phyloP scores from a whole-genome alignment of 2,329 filamentous ascomycete species.

The Sporothrix mexicana region DNA sequence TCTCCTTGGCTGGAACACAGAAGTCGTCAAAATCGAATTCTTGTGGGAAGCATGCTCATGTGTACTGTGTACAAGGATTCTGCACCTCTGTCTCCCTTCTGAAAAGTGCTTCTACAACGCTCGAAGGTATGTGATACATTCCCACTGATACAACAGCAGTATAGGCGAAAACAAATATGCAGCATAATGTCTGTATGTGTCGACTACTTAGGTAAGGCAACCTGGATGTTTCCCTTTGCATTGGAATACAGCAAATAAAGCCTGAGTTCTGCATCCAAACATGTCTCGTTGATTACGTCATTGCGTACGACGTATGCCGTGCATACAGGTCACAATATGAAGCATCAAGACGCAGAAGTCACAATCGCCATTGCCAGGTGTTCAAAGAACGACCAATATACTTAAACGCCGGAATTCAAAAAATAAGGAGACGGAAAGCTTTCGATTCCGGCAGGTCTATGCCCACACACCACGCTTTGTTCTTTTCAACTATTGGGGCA shows the following conservation, averaged over 20 bases:
- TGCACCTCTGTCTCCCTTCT: background rate
- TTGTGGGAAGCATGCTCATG: background rate
- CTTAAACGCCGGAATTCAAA: background rate
- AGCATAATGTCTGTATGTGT: too few relatives aligned
- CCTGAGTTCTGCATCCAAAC: too few relatives aligned
- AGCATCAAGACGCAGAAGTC: background rate
- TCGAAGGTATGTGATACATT: background rate
- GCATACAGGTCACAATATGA: background rate
- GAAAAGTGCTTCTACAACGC: too few relatives aligned
- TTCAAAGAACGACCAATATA: too few relatives aligned
- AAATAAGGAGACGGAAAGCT: background rate
- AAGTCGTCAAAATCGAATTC: background rate
- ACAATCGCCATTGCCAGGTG: too few relatives aligned
- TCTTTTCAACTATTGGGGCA: background rate
- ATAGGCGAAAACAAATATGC: too few relatives aligned
- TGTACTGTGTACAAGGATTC: background rate
- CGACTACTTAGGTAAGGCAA: too few relatives aligned
- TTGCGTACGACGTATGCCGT: too few relatives aligned
- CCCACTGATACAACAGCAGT: background rate
- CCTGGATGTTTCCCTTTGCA: too few relatives aligned
- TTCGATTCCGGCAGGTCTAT: background rate
- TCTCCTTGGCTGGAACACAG: slow-evolving; percentile 16
- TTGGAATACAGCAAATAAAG: too few relatives aligned
- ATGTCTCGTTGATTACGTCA: too few relatives aligned
- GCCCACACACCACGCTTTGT: background rate